Evolutionary conservation across 73 alveolate species (phyloP).

Genomic region (Uronychia binucleata): DNA sequence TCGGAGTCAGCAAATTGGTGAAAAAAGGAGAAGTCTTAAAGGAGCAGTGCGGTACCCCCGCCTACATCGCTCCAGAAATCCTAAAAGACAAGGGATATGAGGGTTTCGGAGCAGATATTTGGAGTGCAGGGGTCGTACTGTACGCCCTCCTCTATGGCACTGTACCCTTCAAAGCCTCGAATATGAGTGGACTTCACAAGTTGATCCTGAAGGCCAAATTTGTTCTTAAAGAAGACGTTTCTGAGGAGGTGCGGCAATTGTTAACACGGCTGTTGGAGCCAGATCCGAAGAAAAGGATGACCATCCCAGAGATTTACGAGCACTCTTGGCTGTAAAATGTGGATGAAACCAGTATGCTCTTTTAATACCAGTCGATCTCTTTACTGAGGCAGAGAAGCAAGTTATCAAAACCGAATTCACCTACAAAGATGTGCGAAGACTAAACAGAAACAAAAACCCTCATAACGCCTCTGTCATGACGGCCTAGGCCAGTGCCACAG

Average conservation of each 20-base stretch:
- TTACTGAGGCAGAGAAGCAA: constrained; percentile 55
- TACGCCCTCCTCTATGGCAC: constrained; percentile 29
- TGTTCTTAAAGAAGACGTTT: constrained; percentile 48
- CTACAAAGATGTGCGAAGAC: constrained; percentile 51
- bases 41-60: constrained; percentile 68
- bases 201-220: constrained; percentile 32
- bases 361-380: constrained; percentile 5
- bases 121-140: constrained; percentile 44
- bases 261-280: constrained; percentile 39
- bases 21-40: constrained; percentile 2
- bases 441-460: constrained; percentile 51
- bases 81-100: constrained; percentile 43
- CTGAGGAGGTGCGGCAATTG: constrained; percentile 53
- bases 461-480: constrained; percentile 53
- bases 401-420: constrained; percentile 60
- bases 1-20: constrained; percentile 60
- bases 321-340: constrained; percentile 42
- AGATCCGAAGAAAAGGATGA: constrained; percentile 58
- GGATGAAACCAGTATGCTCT: not conserved
- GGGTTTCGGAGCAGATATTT: constrained; percentile 35
- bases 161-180: constrained; percentile 25
- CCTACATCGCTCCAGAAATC: constrained; percentile 80
- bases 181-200: not conserved
- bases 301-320: constrained; percentile 25
- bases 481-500: constrained; percentile 48